These are phyloP conservation scores for Coemansia erecta DNA, from an alignment of 192 early-diverging fungal genomes.

Conservation along the genomic window DNA sequence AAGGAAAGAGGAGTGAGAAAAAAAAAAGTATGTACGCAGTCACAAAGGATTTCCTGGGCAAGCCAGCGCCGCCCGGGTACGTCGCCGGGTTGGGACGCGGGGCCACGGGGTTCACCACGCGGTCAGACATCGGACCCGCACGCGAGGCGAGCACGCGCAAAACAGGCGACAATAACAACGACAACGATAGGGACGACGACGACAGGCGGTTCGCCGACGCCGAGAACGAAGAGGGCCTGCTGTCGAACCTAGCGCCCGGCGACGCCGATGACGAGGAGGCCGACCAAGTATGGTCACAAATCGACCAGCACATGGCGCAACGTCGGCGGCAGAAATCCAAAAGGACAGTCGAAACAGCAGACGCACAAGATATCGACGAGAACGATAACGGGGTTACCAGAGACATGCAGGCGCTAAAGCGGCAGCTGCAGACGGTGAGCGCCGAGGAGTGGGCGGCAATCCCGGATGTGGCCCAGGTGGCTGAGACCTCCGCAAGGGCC, in stretches of 20 bases:
- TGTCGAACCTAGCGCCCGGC: slow-evolving; percentile 85
- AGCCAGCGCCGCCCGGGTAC: slow-evolving; percentile 92
- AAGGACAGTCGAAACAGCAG: slow-evolving; percentile 64
- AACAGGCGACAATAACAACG: slow-evolving; percentile 4
- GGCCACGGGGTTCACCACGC: slow-evolving; percentile 96
- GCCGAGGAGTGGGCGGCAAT: slow-evolving; percentile 86
- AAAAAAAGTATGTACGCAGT: slow-evolving; percentile 36
- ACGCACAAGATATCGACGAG: slow-evolving; percentile 78
- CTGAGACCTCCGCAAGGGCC: slow-evolving; percentile 55
- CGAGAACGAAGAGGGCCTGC: slow-evolving; percentile 83
- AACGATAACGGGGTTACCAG: too few species aligned
- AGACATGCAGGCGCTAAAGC: slow-evolving; percentile 86
- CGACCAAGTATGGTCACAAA: slow-evolving; percentile 83
- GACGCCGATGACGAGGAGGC: slow-evolving; percentile 98
- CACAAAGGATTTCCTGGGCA: slow-evolving; percentile 87
- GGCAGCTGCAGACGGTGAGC: slow-evolving; percentile 70
- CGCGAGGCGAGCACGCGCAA: slow-evolving; percentile 65
- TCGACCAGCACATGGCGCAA: slow-evolving; percentile 91
- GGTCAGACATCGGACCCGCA: slow-evolving; percentile 96
- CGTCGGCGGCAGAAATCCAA: slow-evolving; percentile 69
- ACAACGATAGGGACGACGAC: slow-evolving; percentile 11
- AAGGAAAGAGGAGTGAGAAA: background rate
- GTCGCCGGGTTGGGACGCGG: slow-evolving; percentile 97
- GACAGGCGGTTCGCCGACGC: slow-evolving; percentile 70
- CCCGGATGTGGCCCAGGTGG: slow-evolving; percentile 72